These are phyloP conservation scores for Pseudocercospora pini-densiflorae DNA, from an alignment of 2,329 filamentous ascomycete species.

Conservation along the genomic window DNA sequence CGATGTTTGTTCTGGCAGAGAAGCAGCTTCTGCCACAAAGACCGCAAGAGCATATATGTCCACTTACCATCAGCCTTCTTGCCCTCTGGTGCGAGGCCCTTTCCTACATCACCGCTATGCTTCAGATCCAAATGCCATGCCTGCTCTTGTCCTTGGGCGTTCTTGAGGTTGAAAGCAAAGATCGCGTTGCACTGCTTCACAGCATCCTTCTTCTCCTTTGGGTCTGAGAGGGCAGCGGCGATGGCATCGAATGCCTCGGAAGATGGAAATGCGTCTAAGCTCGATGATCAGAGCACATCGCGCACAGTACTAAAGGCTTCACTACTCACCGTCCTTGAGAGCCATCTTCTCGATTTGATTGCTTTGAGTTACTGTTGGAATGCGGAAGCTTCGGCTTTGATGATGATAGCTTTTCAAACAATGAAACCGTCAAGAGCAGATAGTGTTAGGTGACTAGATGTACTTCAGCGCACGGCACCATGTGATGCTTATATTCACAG, in stretches of 20 bases:
- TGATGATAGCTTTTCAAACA: neutral
- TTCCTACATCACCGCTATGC: conserved; percentile 79
- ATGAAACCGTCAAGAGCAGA: conserved; percentile 8
- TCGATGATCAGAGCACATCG: neutral
- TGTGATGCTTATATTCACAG: conserved; percentile 23
- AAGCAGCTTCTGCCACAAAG: neutral
- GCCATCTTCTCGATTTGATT: conserved; percentile 56
- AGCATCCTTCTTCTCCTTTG: conserved; percentile 79
- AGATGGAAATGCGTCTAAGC: conserved; percentile 72
- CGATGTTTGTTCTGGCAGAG: neutral
- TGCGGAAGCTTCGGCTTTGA: conserved; percentile 9
- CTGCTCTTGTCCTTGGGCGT: conserved; percentile 75
- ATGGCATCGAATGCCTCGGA: conserved; percentile 92
- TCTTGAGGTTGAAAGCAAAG: conserved; percentile 93
- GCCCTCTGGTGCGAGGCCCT: conserved; percentile 69
- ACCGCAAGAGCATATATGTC: neutral
- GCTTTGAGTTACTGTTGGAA: neutral
- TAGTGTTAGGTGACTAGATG: neutral
- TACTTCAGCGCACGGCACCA: neutral
- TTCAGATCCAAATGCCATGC: conserved; percentile 97
- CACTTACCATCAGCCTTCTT: conserved; percentile 80
- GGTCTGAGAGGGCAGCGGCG: conserved; percentile 69
- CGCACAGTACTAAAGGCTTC: neutral
- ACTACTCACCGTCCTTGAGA: conserved; percentile 69
- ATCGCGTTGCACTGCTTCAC: conserved; percentile 86